Evolutionary conservation across 805 yeast genomes (phyloP), one percentile per base, ranked within the genome.

Genomic region (Tetrapisispora iriomotensis): DNA sequence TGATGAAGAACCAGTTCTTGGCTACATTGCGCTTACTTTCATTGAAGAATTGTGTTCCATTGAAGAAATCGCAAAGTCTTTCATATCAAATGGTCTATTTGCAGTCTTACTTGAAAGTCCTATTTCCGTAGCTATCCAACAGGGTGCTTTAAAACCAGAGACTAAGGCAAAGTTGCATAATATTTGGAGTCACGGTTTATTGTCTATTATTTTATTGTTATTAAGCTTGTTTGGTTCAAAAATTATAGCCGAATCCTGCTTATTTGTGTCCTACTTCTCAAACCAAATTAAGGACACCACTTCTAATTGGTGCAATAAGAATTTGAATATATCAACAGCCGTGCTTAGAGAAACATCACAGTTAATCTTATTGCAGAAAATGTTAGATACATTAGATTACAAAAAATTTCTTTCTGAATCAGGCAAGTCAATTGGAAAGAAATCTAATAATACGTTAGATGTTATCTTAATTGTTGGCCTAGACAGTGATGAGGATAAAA

Each of bases 111-210:
- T 78, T 4, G 94, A 86, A 49, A 79, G 92, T 40, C 79, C 87
- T 6, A 68, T 84, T 1, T 80, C 94, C 0, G 60, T 68, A 20
- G 67, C 68, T 2, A 74, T 88, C 29, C 85, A 80, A 53, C 65
- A 69, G 4, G 95, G 94, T 0, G 71, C 71, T 7, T 60, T 84
- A 2, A 64, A 68, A 12, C 71, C 82, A 2, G 68, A 67, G 28
- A 51, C 61, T 1, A 58, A 74, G 3, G 71, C 83, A 0, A 71
- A 73, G 35, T 60, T 82, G 42, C 90, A 87, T 56, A 70, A 73
- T 38, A 65, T 83, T n/a, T 88, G 96, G 96, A 72, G 77, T n/a
- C 77, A 79, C 50, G 95, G 95, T 1, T 61, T 88, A 14, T 64
- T 88, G 23, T 78, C 92, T 0, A 73, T 84, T 5, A 62, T 82